A percentile compares a stretch with the other conserved stretches of the same genome.
phyloP scores from a whole-genome alignment of 2,329 filamentous ascomycete species.

The Colletotrichum viniferum region DNA sequence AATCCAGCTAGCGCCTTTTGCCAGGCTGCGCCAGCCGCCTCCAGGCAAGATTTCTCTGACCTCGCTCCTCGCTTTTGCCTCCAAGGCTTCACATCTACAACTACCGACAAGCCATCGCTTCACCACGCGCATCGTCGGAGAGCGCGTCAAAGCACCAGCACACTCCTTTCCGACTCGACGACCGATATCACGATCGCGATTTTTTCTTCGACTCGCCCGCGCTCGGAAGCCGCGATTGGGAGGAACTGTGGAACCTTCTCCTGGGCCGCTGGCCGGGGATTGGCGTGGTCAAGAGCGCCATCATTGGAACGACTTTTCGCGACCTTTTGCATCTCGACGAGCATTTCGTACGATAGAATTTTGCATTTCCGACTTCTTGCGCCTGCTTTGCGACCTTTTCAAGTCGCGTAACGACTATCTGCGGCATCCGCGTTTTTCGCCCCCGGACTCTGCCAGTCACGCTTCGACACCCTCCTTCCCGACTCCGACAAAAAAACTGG shows the following conservation, averaged over 20 bases:
- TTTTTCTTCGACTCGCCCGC: conserved; percentile 32
- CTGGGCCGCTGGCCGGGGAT: conserved; percentile 50
- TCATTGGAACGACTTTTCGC: conserved; percentile 37
- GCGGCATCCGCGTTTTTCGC: background rate
- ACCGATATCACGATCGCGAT: conserved; percentile 41
- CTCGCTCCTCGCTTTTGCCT: conserved; percentile 42
- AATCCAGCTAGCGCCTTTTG: conserved; percentile 36
- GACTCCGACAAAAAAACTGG: conserved; percentile 30
- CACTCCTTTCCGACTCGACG: conserved; percentile 35
- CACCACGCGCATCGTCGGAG: conserved; percentile 56
- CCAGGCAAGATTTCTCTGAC: conserved; percentile 48
- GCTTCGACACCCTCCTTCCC: conserved; percentile 12
- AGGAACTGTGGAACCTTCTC: conserved; percentile 49
- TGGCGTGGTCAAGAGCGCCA: conserved; percentile 47
- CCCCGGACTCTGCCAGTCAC: background rate
- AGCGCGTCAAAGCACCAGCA: conserved; percentile 42
- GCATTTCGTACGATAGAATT: conserved; percentile 27
- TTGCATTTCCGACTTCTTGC: conserved; percentile 24
- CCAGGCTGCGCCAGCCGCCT: conserved; percentile 37
- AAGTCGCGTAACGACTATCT: conserved; percentile 21
- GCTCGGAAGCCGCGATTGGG: conserved; percentile 45
- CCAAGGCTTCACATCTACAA: conserved; percentile 37
- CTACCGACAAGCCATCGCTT: conserved; percentile 30
- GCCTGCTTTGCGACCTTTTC: conserved; percentile 27
- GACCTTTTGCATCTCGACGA: conserved; percentile 35